A percentile compares a stretch with the other conserved stretches of the same genome.
Conservation (phyloP, 108 stramenopile species). For the Cyclotella distinguenda region DNA sequence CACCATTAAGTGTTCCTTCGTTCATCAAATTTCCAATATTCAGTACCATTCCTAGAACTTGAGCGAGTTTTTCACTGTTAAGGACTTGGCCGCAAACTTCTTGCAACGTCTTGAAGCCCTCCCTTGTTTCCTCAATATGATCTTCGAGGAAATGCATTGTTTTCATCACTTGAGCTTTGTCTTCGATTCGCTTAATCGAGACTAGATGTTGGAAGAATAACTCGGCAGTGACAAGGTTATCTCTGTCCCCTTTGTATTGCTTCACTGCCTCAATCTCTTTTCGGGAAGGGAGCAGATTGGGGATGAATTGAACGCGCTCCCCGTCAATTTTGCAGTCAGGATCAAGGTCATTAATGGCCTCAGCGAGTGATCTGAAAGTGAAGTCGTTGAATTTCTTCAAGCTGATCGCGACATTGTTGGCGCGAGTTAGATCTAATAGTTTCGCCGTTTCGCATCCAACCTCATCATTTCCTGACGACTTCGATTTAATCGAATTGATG, state of each 20-base stretch:
- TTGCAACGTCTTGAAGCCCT: slow-evolving; percentile 62
- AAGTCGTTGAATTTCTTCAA: slow-evolving; percentile 86
- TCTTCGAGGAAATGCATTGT: slow-evolving; percentile 74
- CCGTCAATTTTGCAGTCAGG: slow-evolving; percentile 68
- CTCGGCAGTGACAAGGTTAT: slow-evolving; percentile 74
- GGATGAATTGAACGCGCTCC: slow-evolving; percentile 77
- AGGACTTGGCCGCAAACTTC: slow-evolving; percentile 78
- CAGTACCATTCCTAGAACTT: slow-evolving; percentile 83
- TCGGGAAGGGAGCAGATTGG: slow-evolving; percentile 69
- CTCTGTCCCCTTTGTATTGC: slow-evolving; percentile 61
- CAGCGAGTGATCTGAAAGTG: slow-evolving; percentile 59
- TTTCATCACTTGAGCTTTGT: slow-evolving; percentile 75
- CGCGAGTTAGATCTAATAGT: slow-evolving; percentile 73
- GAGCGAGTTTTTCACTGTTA: slow-evolving; percentile 73
- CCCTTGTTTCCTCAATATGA: slow-evolving; percentile 51
- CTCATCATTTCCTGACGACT: slow-evolving; percentile 25
- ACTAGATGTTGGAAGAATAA: slow-evolving; percentile 73
- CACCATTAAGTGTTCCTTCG: slow-evolving; percentile 80
- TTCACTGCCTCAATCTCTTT: slow-evolving; percentile 72
- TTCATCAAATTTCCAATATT: slow-evolving; percentile 93
- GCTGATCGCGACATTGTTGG: slow-evolving; percentile 84
- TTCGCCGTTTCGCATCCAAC: slow-evolving; percentile 67
- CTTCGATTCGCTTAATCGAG: slow-evolving; percentile 69
- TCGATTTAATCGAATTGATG: slow-evolving; percentile 20
- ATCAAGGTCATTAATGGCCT: slow-evolving; percentile 76